A percentile compares a stretch with the other conserved stretches of the same genome.
Evolutionary conservation across 257 asterid species (phyloP).

Genomic region (Nyctanthes arbortristis): DNA sequence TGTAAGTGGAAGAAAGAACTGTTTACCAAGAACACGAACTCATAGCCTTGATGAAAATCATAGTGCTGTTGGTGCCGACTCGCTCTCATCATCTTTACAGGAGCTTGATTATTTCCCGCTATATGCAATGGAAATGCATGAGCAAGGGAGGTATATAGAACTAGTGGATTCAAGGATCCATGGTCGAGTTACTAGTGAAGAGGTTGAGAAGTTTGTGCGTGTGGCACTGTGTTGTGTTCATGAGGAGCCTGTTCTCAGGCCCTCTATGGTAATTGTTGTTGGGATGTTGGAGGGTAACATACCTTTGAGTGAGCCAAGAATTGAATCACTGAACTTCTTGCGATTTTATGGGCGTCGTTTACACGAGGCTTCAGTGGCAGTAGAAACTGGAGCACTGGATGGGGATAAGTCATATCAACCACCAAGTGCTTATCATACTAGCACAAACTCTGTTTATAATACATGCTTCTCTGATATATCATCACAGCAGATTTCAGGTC

Average conservation of each 20-base stretch:
- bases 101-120: conserved; percentile 56
- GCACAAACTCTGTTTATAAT: conserved; percentile 31
- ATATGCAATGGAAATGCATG: conserved; percentile 69
- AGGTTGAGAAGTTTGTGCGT: conserved; percentile 59
- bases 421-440: conserved; percentile 27
- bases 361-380: conserved; percentile 35
- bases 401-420: conserved; percentile 20
- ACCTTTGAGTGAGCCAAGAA: conserved; percentile 41
- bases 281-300: conserved; percentile 67
- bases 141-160: conserved; percentile 53
- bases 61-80: conserved; percentile 18
- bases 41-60: conserved; percentile 39
- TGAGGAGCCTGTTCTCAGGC: conserved; percentile 71
- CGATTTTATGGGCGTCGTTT: conserved; percentile 64
- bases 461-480: conserved; percentile 34
- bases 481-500: conserved; percentile 54
- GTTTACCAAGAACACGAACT: conserved; percentile 30
- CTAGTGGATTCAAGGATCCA: conserved; percentile 59
- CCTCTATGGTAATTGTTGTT: conserved; percentile 58
- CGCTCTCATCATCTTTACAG: conserved; percentile 18
- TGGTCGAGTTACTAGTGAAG: conserved; percentile 47
- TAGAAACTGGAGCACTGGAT: conserved; percentile 19
- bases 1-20: conserved; percentile 73
- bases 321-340: conserved; percentile 60
- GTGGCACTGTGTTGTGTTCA: conserved; percentile 74